Evolutionary conservation across 345 rosid species (phyloP).

Genomic region (Syzygium grande): DNA sequence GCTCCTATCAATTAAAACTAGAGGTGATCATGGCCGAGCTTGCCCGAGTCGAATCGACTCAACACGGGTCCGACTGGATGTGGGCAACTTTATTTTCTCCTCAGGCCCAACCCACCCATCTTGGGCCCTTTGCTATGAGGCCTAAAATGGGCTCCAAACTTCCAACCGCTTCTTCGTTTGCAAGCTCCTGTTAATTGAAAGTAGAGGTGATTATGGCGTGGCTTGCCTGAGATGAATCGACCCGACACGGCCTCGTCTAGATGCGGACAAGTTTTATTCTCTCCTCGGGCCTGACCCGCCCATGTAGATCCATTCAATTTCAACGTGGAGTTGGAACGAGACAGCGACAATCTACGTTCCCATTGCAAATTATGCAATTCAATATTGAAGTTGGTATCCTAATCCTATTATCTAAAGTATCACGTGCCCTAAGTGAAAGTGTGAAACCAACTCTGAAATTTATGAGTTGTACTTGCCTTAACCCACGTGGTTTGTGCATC

Average conservation of each 20-base stretch:
- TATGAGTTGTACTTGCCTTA: not conserved
- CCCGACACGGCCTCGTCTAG: no score
- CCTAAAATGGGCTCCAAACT: not conserved
- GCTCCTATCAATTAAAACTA: accelerated
- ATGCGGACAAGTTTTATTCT: no score
- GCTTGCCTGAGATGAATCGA: no score
- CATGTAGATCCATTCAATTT: not conserved
- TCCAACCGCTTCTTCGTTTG: not conserved
- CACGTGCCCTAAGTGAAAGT: not conserved
- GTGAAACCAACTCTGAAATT: not conserved
- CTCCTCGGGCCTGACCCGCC: not conserved
- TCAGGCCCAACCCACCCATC: not conserved
- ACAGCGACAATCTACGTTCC: not conserved
- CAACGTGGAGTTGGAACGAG: not conserved
- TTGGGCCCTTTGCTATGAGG: not conserved
- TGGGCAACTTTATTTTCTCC: not conserved
- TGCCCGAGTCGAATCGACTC: not conserved
- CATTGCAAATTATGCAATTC: no score
- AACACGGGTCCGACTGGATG: not conserved
- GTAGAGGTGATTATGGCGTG: no score
- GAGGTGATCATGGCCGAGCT: not conserved
- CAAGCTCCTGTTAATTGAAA: no score
- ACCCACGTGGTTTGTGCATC: not conserved
- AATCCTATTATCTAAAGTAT: not conserved
- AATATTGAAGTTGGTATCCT: not conserved